Evolutionary conservation across 2,329 filamentous ascomycete genomes (phyloP).

Genomic region (Fusarium nisikadoi): DNA sequence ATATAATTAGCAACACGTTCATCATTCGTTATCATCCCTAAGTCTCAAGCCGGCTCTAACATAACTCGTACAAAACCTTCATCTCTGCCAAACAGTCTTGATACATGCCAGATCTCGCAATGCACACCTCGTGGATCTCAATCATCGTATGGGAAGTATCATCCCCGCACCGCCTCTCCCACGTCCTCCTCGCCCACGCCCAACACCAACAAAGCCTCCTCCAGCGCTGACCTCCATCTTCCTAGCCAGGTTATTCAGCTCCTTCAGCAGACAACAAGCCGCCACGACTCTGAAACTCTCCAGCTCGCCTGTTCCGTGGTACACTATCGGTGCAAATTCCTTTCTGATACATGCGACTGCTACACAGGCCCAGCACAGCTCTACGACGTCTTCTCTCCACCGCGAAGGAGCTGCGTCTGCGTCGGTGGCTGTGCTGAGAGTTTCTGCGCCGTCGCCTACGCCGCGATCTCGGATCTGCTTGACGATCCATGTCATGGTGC

Average conservation of each 20-base stretch:
- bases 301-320: slow-evolving; percentile 37
- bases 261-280: slow-evolving; percentile 49
- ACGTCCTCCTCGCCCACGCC: slow-evolving; percentile 21
- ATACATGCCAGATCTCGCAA: not conserved
- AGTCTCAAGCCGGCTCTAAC: not conserved
- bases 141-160: slow-evolving; percentile 36
- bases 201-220: slow-evolving; percentile 43
- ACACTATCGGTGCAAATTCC: not conserved
- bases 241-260: slow-evolving; percentile 32
- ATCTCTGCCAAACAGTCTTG: not conserved
- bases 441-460: slow-evolving; percentile 18
- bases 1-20: not conserved
- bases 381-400: slow-evolving; percentile 44
- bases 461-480: slow-evolving; percentile 45
- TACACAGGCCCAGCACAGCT: slow-evolving; percentile 51
- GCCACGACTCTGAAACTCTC: slow-evolving; percentile 53
- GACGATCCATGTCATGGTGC: slow-evolving; percentile 55
- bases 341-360: slow-evolving; percentile 40
- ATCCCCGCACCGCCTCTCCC: slow-evolving; percentile 12
- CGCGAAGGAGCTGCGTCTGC: slow-evolving; percentile 1
- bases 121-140: not conserved
- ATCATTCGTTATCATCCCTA: not conserved
- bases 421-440: slow-evolving; percentile 17
- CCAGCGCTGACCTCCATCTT: slow-evolving; percentile 22
- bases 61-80: not conserved